phyloP scores from a whole-genome alignment of 441 rosid genomes.

The Erysimum cheiri region DNA sequence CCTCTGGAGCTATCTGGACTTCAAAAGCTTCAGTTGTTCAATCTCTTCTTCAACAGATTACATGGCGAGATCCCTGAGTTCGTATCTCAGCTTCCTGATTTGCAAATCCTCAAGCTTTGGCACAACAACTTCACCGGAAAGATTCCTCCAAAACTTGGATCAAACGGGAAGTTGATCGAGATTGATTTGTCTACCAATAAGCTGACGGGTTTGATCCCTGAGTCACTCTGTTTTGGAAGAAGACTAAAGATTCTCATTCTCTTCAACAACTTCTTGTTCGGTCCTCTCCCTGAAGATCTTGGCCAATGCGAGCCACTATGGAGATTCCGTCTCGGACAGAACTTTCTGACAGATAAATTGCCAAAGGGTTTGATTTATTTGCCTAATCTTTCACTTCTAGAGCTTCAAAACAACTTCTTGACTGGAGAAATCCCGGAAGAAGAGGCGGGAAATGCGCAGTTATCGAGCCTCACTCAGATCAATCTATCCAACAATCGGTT shows the following conservation, averaged over 20 bases:
- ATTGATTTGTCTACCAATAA: slow-evolving; percentile 86
- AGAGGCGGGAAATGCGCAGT: slow-evolving; percentile 34
- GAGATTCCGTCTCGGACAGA: slow-evolving; percentile 76
- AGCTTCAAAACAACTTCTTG: slow-evolving; percentile 75
- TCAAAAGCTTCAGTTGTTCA: slow-evolving; percentile 57
- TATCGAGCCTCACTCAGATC: slow-evolving; percentile 59
- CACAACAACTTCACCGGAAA: slow-evolving; percentile 79
- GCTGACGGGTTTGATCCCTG: slow-evolving; percentile 84
- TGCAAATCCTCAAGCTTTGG: slow-evolving; percentile 74
- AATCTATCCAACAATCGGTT: slow-evolving; percentile 75
- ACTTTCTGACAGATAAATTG: slow-evolving; percentile 71
- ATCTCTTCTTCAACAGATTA: slow-evolving; percentile 69
- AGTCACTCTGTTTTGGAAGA: slow-evolving; percentile 66
- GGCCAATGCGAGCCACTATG: slow-evolving; percentile 64
- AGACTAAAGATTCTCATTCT: slow-evolving; percentile 65
- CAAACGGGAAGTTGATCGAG: slow-evolving; percentile 62
- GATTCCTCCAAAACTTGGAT: slow-evolving; percentile 77
- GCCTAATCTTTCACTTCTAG: slow-evolving; percentile 70
- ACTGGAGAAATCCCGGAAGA: slow-evolving; percentile 52
- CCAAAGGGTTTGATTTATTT: slow-evolving; percentile 75
- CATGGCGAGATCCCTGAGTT: slow-evolving; percentile 81
- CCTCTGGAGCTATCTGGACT: slow-evolving; percentile 67
- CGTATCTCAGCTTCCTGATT: slow-evolving; percentile 59
- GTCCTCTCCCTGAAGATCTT: slow-evolving; percentile 76
- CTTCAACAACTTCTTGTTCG: slow-evolving; percentile 79